Percentiles rank a stretch among this genome's conserved stretches.
Conservation (phyloP, 768 basidiomycete genomes). For the Phlebiopsis flavidoalba region DNA sequence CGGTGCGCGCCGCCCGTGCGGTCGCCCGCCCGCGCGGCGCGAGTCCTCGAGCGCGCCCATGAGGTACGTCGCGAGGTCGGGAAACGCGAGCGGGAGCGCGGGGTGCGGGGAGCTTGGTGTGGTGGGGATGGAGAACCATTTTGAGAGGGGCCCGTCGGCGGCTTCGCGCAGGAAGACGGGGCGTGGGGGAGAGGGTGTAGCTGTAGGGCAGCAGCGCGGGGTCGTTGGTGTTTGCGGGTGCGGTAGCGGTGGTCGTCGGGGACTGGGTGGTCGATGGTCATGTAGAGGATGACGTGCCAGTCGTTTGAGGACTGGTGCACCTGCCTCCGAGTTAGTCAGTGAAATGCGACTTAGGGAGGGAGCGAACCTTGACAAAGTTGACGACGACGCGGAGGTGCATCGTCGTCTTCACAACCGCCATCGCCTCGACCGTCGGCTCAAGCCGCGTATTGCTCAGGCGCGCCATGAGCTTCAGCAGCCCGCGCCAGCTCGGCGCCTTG, state of each 20-base stretch:
- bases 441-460: constrained; percentile 63
- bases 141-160: constrained; percentile 57
- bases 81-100: constrained; percentile 68
- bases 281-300: constrained; percentile 76
- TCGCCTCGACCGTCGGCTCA: constrained; percentile 65
- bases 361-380: constrained; percentile 70
- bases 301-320: constrained; percentile 51
- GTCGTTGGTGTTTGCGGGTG: constrained; percentile 46
- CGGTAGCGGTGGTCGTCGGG: constrained; percentile 43
- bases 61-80: constrained; percentile 70
- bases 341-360: background rate
- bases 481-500: constrained; percentile 70
- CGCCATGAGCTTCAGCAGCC: constrained; percentile 71
- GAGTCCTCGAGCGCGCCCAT: constrained; percentile 69
- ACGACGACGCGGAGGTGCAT: constrained; percentile 67
- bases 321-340: constrained; percentile 29
- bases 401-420: constrained; percentile 49
- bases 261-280: constrained; percentile 66
- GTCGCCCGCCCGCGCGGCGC: constrained; percentile 46
- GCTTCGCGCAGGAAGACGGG: constrained; percentile 62
- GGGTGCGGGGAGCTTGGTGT: constrained; percentile 59
- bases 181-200: constrained; percentile 50
- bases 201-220: constrained; percentile 69
- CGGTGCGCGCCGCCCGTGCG: constrained; percentile 57
- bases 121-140: constrained; percentile 66